A percentile compares a stretch with the other conserved stretches of the same genome.
These are phyloP conservation scores for Neurospora sp. DNA, from an alignment of 495 filamentous ascomycete genomes.

Conservation along the genomic window DNA sequence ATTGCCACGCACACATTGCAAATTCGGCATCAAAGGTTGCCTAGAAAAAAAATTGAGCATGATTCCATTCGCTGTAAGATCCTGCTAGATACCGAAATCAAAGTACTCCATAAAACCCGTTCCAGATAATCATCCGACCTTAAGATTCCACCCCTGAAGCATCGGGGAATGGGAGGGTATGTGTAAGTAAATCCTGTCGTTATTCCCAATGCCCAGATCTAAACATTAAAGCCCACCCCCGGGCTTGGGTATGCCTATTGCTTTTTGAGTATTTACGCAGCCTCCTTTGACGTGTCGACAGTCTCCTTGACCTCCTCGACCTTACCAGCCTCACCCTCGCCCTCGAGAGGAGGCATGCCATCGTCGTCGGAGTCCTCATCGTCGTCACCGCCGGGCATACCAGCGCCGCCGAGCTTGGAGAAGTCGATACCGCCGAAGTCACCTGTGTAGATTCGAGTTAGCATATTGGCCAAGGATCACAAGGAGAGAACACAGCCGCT, in stretches of 20 bases:
- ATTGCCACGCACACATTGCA: neutral
- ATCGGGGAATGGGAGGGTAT: neutral
- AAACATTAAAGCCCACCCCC: neutral
- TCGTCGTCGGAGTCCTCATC: constrained; percentile 46
- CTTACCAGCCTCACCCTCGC: constrained; percentile 31
- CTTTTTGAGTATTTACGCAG: constrained; percentile 9
- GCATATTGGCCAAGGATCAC: neutral
- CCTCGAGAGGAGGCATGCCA: constrained; percentile 32
- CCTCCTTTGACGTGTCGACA: constrained; percentile 13
- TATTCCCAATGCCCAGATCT: neutral
- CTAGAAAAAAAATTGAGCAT: neutral
- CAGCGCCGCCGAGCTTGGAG: constrained; percentile 73
- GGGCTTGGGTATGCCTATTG: neutral
- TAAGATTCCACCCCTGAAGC: neutral
- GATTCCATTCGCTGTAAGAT: neutral
- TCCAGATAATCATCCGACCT: neutral
- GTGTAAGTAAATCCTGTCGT: neutral
- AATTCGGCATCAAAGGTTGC: neutral
- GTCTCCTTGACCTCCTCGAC: constrained; percentile 24
- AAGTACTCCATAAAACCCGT: neutral
- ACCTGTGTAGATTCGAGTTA: constrained; percentile 17
- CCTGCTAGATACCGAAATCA: neutral
- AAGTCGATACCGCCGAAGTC: constrained; percentile 74
- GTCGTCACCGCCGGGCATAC: constrained; percentile 39
- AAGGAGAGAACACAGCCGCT: neutral